Percentiles rank a stretch among this genome's conserved stretches.
Conservation (phyloP, 805 yeast species). For the Ogataea philodendri region DNA sequence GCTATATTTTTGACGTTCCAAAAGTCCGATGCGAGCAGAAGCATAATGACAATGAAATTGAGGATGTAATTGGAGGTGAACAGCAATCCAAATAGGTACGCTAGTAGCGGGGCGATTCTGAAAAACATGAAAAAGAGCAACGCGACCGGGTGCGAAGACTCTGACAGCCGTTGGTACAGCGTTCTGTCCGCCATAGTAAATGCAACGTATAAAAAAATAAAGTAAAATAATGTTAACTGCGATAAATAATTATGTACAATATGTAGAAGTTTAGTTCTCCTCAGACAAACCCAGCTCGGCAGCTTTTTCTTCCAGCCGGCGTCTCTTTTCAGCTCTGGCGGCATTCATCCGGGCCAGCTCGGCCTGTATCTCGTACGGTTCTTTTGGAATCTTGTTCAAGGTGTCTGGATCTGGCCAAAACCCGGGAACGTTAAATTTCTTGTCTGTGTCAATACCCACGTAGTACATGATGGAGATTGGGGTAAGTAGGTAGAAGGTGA, state of each 20-base stretch:
- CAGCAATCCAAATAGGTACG: constrained; percentile 69
- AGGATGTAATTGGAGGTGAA: constrained; percentile 66
- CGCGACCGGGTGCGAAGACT: constrained; percentile 85
- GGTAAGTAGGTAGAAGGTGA: constrained; percentile 78
- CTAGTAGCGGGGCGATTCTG: constrained; percentile 59
- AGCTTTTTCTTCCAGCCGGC: constrained; percentile 69
- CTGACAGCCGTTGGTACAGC: constrained; percentile 47
- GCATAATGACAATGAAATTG: constrained; percentile 73
- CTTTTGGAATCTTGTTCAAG: constrained; percentile 87
- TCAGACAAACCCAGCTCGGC: constrained; percentile 62
- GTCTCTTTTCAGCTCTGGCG: constrained; percentile 71
- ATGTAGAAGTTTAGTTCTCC: constrained; percentile 39
- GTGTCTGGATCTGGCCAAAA: constrained; percentile 98
- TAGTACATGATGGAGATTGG: constrained; percentile 93
- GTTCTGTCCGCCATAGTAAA: constrained; percentile 26
- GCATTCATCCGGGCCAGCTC: constrained; percentile 85
- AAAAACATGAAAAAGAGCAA: constrained; percentile 60
- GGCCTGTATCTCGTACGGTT: constrained; percentile 85
- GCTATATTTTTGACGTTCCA: constrained; percentile 92
- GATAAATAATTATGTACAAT: constrained; percentile 5
- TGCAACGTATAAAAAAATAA: constrained; percentile 7
- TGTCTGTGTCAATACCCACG: constrained; percentile 87
- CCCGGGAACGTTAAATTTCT: constrained; percentile 85
- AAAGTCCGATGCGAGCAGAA: constrained; percentile 83
- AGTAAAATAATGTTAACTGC: constrained; percentile 7